Evolutionary conservation across 257 asterid species (phyloP), one percentile per base, ranked within the genome.

Genomic region (Solanum bukasovii): DNA sequence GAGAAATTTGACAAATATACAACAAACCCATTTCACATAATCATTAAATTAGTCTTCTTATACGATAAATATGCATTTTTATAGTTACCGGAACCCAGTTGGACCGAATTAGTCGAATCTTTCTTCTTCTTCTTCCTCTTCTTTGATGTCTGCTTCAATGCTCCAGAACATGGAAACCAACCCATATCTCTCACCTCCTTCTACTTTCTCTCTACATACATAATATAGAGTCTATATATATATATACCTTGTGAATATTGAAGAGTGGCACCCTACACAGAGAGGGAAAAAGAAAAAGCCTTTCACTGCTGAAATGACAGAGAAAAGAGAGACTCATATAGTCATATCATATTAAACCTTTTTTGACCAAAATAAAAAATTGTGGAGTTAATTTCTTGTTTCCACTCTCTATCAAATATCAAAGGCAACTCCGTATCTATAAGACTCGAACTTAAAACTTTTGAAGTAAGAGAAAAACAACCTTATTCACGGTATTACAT

Each of bases 121-220:
- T 90, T 88, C 90, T 87, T 92, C 40, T 87, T 90, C 83, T 56
- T 90, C 88, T 88, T 89, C 91, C 65, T 88, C 90, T 85, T 91
- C 42, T 87, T 91, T 25, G 92, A 82, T 34, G 84, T 42, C 88
- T 89, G 90, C 83, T 91, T 94, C n/a, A 94, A 93, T 86, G 91
- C 86, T 63, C 98, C 96, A 87, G 96, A 91, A 87, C 98, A 93
- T 63, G 92, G 94, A 92, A 93, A 94, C 96, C 98, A 94, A 78
- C 98, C 95, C 98, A 93, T 93, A 86, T 52, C 59, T 72, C 84
- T 65, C 87, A 83, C 73, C 27, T 42, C 31, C 52, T 44, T 71
- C 89, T 70, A 87, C 77, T 84, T 83, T 88, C 78, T 38, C 42
- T 16, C 33, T 81, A 40, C 3, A 13, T 81, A 44, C n/a, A 18